A percentile compares a stretch with the other conserved stretches of the same genome.
These are phyloP conservation scores for Cordia subcordata DNA, from an alignment of 257 asterid species.

Conservation along the genomic window DNA sequence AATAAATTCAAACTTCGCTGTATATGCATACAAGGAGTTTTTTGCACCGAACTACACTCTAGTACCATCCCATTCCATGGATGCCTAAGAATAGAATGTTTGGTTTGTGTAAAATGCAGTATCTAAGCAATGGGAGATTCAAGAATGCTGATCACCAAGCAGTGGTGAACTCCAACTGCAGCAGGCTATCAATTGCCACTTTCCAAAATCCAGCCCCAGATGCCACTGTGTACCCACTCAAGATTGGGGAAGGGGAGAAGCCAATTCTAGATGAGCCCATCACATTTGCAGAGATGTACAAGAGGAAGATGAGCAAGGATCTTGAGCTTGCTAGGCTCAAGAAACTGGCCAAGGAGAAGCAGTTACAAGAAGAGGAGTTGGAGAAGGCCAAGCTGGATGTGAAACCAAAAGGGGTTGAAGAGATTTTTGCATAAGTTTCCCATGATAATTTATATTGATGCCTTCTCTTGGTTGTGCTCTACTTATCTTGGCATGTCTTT, in stretches of 20 bases:
- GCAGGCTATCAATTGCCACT: constrained; percentile 76
- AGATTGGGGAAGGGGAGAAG: constrained; percentile 50
- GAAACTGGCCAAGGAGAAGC: constrained; percentile 48
- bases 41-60: too few relatives aligned
- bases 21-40: too few relatives aligned
- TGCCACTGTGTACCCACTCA: constrained; percentile 66
- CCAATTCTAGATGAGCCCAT: constrained; percentile 48
- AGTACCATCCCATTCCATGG: too few relatives aligned
- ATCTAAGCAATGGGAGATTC: constrained; percentile 87
- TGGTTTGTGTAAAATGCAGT: constrained; percentile 34
- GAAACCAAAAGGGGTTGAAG: constrained; percentile 27
- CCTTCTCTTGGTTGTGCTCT: neutral
- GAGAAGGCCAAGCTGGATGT: constrained; percentile 23
- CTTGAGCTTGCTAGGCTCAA: constrained; percentile 59
- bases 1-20: too few relatives aligned
- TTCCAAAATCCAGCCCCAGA: constrained; percentile 79
- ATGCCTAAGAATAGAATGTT: too few relatives aligned
- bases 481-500: neutral
- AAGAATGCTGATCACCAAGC: constrained; percentile 94
- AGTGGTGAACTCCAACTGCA: constrained; percentile 66
- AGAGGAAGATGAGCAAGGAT: constrained; percentile 77
- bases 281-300: constrained; percentile 67
- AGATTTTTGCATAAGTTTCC: constrained; percentile 30
- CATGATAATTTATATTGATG: too few relatives aligned
- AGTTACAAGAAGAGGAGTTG: constrained; percentile 21